Evolutionary conservation across 1,284 basidiomycete species (phyloP).

Genomic region (Ustilago lituana): DNA sequence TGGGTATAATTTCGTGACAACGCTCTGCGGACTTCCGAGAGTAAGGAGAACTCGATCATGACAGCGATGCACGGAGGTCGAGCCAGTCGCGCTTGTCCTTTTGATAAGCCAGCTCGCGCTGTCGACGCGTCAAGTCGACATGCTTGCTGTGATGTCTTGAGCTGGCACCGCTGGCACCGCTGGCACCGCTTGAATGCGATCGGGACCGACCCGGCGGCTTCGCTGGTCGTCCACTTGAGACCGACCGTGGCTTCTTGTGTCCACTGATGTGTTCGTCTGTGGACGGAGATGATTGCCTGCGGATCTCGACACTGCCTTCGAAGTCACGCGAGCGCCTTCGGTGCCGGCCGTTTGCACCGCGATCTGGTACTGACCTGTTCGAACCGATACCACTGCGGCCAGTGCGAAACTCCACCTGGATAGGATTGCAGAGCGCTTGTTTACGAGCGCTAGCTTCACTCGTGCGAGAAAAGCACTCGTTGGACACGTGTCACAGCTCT

Average conservation of each 20-base stretch:
- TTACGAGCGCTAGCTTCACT: too few relatives aligned
- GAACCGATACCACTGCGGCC: conserved; percentile 16
- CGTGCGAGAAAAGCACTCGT: too few relatives aligned
- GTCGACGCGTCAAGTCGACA: conserved; percentile 5
- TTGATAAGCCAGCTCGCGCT: conserved; percentile 25
- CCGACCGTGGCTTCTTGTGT: conserved; percentile 7
- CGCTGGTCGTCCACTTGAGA: neutral
- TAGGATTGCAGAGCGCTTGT: too few relatives aligned
- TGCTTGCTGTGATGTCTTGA: neutral
- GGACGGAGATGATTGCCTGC: conserved; percentile 8
- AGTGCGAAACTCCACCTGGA: conserved; percentile 22
- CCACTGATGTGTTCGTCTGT: neutral
- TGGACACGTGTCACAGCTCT: too few relatives aligned
- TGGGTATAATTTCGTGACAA: neutral
- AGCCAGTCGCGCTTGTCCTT: conserved; percentile 30
- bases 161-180: too few relatives aligned
- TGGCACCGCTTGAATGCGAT: conserved; percentile 2
- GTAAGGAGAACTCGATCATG: neutral
- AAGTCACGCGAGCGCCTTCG: conserved; percentile 16
- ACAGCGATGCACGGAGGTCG: conserved; percentile 28
- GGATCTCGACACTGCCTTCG: conserved; percentile 22
- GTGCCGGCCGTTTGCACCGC: neutral
- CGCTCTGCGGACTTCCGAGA: neutral
- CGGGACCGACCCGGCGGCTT: conserved; percentile 1
- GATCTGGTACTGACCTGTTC: neutral